Evolutionary conservation across 2,329 filamentous ascomycete species (phyloP).

Genomic region (Lasiodiplodia gonubiensis): DNA sequence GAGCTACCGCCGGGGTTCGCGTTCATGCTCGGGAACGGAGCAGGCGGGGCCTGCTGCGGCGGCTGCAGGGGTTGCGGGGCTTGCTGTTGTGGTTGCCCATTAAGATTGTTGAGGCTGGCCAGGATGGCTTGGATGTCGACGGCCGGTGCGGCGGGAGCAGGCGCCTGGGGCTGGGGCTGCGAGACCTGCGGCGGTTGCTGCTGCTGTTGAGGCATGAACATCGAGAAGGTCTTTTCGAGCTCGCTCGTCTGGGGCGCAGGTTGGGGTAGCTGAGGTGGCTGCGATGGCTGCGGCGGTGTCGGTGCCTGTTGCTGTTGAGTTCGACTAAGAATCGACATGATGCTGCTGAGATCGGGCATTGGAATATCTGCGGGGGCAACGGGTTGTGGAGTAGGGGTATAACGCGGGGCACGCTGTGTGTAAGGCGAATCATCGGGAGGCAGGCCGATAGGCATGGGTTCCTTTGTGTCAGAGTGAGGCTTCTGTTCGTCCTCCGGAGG

Average conservation of each 20-base stretch:
- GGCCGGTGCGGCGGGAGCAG: constrained; percentile 30
- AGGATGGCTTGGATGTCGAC: constrained; percentile 31
- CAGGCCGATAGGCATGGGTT: constrained; percentile 46
- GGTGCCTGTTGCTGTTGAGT: constrained; percentile 32
- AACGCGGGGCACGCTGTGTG: constrained; percentile 30
- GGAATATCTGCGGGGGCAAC: background rate
- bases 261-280: constrained; percentile 30
- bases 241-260: constrained; percentile 30
- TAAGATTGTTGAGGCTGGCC: constrained; percentile 35
- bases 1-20: constrained; percentile 21
- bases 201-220: constrained; percentile 30
- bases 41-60: constrained; percentile 1
- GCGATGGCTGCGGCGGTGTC: constrained; percentile 30
- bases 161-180: constrained; percentile 32
- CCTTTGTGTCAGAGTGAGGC: constrained; percentile 18
- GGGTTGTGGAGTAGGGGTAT: constrained; percentile 33
- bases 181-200: constrained; percentile 20
- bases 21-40: constrained; percentile 15
- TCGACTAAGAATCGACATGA: constrained; percentile 19
- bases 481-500: constrained; percentile 45
- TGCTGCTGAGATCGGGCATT: constrained; percentile 20
- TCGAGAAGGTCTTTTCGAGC: constrained; percentile 29
- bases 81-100: constrained; percentile 31
- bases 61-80: constrained; percentile 28
- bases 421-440: constrained; percentile 39